Evolutionary conservation across 208 protist genomes (phyloP).

Genomic region (Lotmaria passim): DNA sequence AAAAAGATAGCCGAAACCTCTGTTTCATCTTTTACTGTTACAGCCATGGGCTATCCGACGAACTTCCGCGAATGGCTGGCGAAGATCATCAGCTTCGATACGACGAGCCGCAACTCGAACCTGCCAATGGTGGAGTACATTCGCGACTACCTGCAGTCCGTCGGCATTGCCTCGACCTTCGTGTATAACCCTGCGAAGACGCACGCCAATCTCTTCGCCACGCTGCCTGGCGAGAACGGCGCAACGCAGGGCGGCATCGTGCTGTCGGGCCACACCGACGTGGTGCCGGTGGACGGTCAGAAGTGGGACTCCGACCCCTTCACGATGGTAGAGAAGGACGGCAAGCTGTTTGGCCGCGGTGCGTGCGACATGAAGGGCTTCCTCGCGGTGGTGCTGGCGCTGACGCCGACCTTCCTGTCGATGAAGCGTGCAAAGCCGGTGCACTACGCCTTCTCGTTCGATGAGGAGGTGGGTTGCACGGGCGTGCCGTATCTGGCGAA

Average conservation of each 20-base stretch:
- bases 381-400: constrained; percentile 50
- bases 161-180: constrained; percentile 37
- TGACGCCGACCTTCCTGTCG: constrained; percentile 41
- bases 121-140: constrained; percentile 52
- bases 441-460: constrained; percentile 57
- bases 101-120: constrained; percentile 57
- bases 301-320: constrained; percentile 64
- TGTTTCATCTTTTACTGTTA: background rate
- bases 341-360: constrained; percentile 59
- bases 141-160: constrained; percentile 26
- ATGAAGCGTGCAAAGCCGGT: constrained; percentile 53
- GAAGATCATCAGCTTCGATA: constrained; percentile 63
- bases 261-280: constrained; percentile 66
- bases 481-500: constrained; percentile 37
- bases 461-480: constrained; percentile 52
- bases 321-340: constrained; percentile 49
- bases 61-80: constrained; percentile 37
- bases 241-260: constrained; percentile 55
- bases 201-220: constrained; percentile 60
- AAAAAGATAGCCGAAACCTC: background rate
- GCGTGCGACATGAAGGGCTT: constrained; percentile 72
- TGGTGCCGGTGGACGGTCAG: constrained; percentile 65
- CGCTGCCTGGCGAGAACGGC: constrained; percentile 46
- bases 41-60: constrained; percentile 20
- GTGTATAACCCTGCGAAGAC: constrained; percentile 40